Evolutionary conservation across 2,329 filamentous ascomycete species (phyloP).

Genomic region (Fusarium beomiforme): DNA sequence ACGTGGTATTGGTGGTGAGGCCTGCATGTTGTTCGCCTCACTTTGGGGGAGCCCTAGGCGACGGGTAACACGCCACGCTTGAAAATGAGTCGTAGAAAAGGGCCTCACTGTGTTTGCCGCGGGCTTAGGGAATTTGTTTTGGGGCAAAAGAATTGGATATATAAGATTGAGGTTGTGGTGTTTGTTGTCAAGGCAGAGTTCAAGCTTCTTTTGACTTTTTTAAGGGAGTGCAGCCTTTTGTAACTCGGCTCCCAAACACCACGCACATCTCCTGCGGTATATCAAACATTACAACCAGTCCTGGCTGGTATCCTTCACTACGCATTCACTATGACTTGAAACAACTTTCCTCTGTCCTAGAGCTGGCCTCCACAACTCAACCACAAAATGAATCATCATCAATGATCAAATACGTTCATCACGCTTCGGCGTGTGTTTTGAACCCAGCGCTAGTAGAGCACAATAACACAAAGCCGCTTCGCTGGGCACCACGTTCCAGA

Average conservation of each 20-base stretch:
- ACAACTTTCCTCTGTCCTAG: neutral
- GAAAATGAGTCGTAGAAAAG: slow-evolving; percentile 7
- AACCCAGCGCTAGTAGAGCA: slow-evolving; percentile 4
- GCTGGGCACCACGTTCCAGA: slow-evolving; percentile 35
- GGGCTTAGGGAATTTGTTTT: neutral
- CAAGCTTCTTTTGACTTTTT: neutral
- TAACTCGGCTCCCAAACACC: neutral
- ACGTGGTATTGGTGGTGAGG: slow-evolving; percentile 24
- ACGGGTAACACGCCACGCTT: slow-evolving; percentile 25
- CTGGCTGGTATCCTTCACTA: neutral
- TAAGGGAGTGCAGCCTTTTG: neutral
- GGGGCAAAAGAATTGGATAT: slow-evolving; percentile 7
- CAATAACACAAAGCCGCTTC: slow-evolving; percentile 2
- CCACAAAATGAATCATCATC: neutral
- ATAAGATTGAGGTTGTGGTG: slow-evolving; percentile 9
- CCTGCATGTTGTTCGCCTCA: slow-evolving; percentile 34
- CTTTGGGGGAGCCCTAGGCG: slow-evolving; percentile 17
- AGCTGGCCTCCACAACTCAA: slow-evolving; percentile 21
- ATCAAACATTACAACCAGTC: no score
- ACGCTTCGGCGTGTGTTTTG: slow-evolving; percentile 19
- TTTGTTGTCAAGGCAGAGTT: neutral
- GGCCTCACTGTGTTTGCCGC: slow-evolving; percentile 15
- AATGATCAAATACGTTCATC: slow-evolving; percentile 26
- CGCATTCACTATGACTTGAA: neutral
- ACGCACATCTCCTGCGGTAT: neutral